A percentile compares a stretch with the other conserved stretches of the same genome.
Conservation (phyloP, 1,284 basidiomycete species). For the Veloboletus limbatus region DNA sequence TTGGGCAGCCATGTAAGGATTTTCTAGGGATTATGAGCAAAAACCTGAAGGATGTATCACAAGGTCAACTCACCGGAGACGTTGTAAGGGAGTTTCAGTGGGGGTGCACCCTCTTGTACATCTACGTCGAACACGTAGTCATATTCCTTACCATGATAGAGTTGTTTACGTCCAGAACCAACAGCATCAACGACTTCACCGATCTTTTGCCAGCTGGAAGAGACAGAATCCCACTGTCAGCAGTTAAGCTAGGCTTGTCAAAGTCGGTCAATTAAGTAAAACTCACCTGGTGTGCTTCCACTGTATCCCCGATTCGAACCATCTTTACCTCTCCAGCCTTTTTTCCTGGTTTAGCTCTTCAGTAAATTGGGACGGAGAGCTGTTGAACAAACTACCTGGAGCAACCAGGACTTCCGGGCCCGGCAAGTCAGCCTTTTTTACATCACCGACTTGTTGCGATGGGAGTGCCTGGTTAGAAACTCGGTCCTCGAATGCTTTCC, state of each 20-base stretch:
- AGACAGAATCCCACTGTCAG: conserved; percentile 71
- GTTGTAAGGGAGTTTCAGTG: conserved; percentile 95
- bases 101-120: conserved; percentile 88
- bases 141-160: conserved; percentile 91
- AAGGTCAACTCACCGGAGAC: conserved; percentile 57
- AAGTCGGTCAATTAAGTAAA: neutral
- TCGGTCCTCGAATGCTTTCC: conserved; percentile 70
- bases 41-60: conserved; percentile 4
- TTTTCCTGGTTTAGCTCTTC: conserved; percentile 53
- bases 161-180: conserved; percentile 81
- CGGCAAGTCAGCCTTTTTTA: conserved; percentile 86
- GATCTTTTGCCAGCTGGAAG: conserved; percentile 83
- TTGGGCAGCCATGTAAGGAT: conserved; percentile 89
- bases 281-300: conserved; percentile 85
- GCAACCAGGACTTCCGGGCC: conserved; percentile 75
- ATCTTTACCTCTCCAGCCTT: conserved; percentile 93
- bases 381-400: conserved; percentile 50
- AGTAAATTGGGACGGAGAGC: conserved; percentile 1
- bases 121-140: conserved; percentile 99
- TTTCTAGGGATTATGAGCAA: conserved; percentile 55
- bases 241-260: conserved; percentile 1
- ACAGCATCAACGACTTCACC: conserved; percentile 96
- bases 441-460: conserved; percentile 84
- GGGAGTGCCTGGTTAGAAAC: conserved; percentile 71
- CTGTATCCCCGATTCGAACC: conserved; percentile 74